Percentiles rank a stretch among this genome's conserved stretches.
These are phyloP conservation scores for Claviceps sp. DNA, from an alignment of 2,329 filamentous ascomycete species.

Conservation along the genomic window DNA sequence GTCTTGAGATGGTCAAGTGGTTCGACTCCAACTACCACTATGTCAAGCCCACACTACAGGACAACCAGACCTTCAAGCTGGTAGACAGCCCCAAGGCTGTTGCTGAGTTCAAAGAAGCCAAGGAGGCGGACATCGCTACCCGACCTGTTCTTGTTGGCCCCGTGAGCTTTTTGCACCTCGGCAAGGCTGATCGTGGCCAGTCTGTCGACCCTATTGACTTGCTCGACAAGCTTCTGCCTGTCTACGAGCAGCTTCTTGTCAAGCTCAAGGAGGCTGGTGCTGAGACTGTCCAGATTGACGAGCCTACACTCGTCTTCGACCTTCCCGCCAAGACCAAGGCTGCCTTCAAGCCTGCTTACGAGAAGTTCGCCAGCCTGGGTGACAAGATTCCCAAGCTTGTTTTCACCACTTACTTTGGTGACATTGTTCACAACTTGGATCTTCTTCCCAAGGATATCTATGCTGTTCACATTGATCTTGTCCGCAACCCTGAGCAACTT, in stretches of 20 bases:
- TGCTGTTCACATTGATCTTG: conserved; percentile 87
- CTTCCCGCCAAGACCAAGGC: conserved; percentile 80
- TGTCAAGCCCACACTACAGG: conserved; percentile 95
- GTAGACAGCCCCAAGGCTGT: conserved; percentile 82
- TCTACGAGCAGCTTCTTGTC: conserved; percentile 85
- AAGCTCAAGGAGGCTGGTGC: conserved; percentile 94
- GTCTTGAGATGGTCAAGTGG: conserved; percentile 99
- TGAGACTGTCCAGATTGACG: conserved; percentile 94
- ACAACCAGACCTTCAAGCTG: conserved; percentile 94
- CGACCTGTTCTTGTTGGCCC: conserved; percentile 91
- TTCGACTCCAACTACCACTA: conserved; percentile 99
- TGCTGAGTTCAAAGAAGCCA: conserved; percentile 87
- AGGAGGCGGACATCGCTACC: conserved; percentile 87
- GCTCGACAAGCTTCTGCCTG: conserved; percentile 81
- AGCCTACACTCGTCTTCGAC: conserved; percentile 93
- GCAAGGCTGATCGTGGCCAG: conserved; percentile 95
- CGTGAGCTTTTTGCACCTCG: conserved; percentile 93
- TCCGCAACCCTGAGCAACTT: conserved; percentile 97
- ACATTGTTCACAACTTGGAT: conserved; percentile 98
- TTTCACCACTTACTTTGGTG: conserved; percentile 96
- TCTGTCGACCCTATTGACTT: conserved; percentile 86
- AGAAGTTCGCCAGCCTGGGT: conserved; percentile 68
- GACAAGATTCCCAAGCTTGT: conserved; percentile 75
- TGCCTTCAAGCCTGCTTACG: conserved; percentile 95
- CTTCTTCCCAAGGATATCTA: conserved; percentile 67